Conservation (phyloP, 2,329 filamentous ascomycete genomes). For the Anisogramma anomala region DNA sequence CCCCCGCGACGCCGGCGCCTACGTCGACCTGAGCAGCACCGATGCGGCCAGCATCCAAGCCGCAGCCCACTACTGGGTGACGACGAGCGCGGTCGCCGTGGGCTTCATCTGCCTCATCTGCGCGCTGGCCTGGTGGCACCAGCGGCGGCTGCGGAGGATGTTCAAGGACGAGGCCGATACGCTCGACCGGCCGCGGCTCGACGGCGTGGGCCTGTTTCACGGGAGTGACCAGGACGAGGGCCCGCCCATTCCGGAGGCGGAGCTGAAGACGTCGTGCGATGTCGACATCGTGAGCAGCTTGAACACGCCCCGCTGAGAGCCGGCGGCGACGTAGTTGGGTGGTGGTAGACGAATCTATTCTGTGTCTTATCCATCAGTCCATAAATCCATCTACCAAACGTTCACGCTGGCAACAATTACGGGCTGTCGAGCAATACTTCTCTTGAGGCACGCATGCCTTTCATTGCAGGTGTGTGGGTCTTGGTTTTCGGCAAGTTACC, state of each 20-base stretch:
- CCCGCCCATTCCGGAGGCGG: not conserved
- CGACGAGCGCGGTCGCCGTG: constrained; percentile 18
- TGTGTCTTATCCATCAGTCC: too few species aligned
- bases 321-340: too few species aligned
- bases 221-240: not conserved
- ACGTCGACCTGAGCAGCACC: constrained; percentile 20
- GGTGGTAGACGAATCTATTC: too few species aligned
- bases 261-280: too few species aligned
- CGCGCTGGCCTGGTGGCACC: constrained; percentile 24
- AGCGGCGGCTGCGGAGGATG: constrained; percentile 21
- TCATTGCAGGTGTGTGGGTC: too few species aligned
- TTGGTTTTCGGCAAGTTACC: too few species aligned
- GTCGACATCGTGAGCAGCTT: too few species aligned
- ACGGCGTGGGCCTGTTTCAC: not conserved
- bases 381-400: too few species aligned
- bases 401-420: too few species aligned
- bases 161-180: constrained; percentile 22
- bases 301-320: too few species aligned
- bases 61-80: constrained; percentile 19
- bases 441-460: too few species aligned
- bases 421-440: too few species aligned
- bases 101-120: constrained; percentile 19
- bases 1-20: constrained; percentile 14
- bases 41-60: constrained; percentile 17
- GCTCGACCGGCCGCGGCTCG: constrained; percentile 9